These are phyloP conservation scores for Penicillium cinerascens DNA, from an alignment of 495 filamentous ascomycete genomes.

Conservation along the genomic window DNA sequence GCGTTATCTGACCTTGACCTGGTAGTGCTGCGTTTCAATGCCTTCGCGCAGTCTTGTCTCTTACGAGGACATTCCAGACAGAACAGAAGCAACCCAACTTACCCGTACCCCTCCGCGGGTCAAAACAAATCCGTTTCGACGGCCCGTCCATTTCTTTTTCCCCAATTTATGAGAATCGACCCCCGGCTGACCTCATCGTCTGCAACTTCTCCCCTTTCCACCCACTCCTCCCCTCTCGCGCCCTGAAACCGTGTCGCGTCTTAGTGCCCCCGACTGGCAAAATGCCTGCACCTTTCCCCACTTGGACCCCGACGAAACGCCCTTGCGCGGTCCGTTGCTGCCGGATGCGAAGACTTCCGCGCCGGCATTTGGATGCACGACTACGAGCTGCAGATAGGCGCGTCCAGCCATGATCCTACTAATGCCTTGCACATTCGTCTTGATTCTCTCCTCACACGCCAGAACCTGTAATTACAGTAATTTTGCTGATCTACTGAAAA, in stretches of 20 bases:
- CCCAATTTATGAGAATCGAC: slow-evolving; percentile 23
- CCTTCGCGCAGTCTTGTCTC: slow-evolving; percentile 5
- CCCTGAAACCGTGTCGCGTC: neutral
- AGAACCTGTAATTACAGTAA: too few species aligned
- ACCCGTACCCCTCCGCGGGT: slow-evolving; percentile 23
- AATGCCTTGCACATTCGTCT: slow-evolving; percentile 16
- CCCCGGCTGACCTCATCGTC: slow-evolving; percentile 33
- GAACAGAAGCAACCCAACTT: too few species aligned
- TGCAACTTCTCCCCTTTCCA: slow-evolving; percentile 22
- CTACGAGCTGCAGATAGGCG: slow-evolving; percentile 51
- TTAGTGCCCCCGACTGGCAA: slow-evolving; percentile 6
- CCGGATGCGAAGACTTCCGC: slow-evolving; percentile 20
- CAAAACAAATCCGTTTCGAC: slow-evolving; percentile 34
- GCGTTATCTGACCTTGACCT: neutral
- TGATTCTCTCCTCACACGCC: slow-evolving; percentile 7
- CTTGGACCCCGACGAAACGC: slow-evolving; percentile 17
- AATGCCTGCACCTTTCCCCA: slow-evolving; percentile 19
- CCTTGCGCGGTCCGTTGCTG: slow-evolving; percentile 14
- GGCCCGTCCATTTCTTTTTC: slow-evolving; percentile 10
- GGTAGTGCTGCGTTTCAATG: slow-evolving; percentile 19
- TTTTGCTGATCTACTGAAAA: too few species aligned
- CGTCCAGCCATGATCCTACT: neutral
- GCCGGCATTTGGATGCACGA: slow-evolving; percentile 65
- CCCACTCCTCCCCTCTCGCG: slow-evolving; percentile 14
- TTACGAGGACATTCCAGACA: slow-evolving; percentile 12